These are phyloP conservation scores for Pichia deserticola DNA, from an alignment of 805 yeast genomes.

Conservation along the genomic window DNA sequence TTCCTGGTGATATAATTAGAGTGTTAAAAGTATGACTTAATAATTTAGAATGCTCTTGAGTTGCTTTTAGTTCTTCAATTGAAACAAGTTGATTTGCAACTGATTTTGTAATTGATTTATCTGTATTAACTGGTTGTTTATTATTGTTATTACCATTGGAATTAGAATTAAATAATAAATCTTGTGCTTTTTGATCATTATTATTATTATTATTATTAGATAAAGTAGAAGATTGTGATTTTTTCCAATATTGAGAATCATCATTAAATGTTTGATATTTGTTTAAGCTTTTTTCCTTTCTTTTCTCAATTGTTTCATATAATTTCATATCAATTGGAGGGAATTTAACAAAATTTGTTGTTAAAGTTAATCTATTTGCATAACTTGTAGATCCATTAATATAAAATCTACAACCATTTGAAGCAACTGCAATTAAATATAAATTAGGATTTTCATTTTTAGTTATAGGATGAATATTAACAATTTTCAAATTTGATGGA, in stretches of 20 bases:
- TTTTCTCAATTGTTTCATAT: conserved; percentile 24
- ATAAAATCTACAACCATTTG: conserved; percentile 76
- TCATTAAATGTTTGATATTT: conserved; percentile 22
- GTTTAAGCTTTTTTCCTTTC: conserved; percentile 33
- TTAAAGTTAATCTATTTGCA: conserved; percentile 27
- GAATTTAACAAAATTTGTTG: conserved; percentile 35
- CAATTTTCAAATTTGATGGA: conserved; percentile 47
- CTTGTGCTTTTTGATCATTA: no score
- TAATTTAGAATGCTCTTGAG: conserved; percentile 49
- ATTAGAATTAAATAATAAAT: no score
- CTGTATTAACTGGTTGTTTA: not conserved
- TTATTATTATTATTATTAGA: no score
- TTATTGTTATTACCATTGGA: not conserved
- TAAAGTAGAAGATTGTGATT: no score
- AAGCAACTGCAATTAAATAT: conserved; percentile 70
- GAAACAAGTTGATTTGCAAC: conserved; percentile 23
- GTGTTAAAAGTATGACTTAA: conserved; percentile 52
- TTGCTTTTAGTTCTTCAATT: conserved; percentile 35
- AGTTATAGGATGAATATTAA: conserved; percentile 54
- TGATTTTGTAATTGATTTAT: conserved; percentile 21
- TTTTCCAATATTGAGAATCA: no score
- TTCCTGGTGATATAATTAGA: conserved; percentile 75
- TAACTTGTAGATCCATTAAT: conserved; percentile 41
- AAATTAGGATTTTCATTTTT: conserved; percentile 60
- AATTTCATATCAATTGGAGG: conserved; percentile 35